A percentile compares a stretch with the other conserved stretches of the same genome.
Evolutionary conservation across 768 basidiomycete genomes (phyloP).

Genomic region (Pisolithus tinctorius): DNA sequence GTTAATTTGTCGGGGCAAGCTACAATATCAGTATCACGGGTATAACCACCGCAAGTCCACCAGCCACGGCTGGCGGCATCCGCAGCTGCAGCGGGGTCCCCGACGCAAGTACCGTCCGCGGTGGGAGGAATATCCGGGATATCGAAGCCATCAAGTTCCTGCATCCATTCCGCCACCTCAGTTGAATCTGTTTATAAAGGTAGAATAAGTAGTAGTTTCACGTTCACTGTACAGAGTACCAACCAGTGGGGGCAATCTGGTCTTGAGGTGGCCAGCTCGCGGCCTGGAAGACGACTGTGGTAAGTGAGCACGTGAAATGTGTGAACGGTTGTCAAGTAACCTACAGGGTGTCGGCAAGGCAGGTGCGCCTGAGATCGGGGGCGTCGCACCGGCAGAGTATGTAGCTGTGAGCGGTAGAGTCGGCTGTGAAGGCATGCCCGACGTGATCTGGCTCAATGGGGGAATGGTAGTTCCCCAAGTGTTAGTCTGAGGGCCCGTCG

Average conservation of each 20-base stretch:
- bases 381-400: constrained; percentile 51
- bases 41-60: constrained; percentile 86
- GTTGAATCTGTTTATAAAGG: constrained; percentile 36
- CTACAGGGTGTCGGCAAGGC: constrained; percentile 58
- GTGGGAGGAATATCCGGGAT: constrained; percentile 66
- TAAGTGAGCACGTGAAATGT: neutral
- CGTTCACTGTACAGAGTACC: constrained; percentile 7
- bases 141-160: constrained; percentile 61
- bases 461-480: constrained; percentile 41
- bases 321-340: constrained; percentile 7
- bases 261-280: constrained; percentile 61
- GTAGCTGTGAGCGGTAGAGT: constrained; percentile 46
- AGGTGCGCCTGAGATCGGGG: constrained; percentile 62
- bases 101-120: constrained; percentile 59
- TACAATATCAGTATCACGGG: constrained; percentile 53
- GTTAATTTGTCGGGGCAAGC: constrained; percentile 60
- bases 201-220: neutral
- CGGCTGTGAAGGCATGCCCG: constrained; percentile 53
- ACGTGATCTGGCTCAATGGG: constrained; percentile 50
- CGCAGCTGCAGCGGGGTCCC: constrained; percentile 48
- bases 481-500: constrained; percentile 7
- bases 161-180: constrained; percentile 70
- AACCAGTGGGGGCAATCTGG: constrained; percentile 52
- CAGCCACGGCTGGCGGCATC: constrained; percentile 65
- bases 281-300: constrained; percentile 38